phyloP scores from a whole-genome alignment of 441 rosid species.

The Euphorbia schlechtendalii region DNA sequence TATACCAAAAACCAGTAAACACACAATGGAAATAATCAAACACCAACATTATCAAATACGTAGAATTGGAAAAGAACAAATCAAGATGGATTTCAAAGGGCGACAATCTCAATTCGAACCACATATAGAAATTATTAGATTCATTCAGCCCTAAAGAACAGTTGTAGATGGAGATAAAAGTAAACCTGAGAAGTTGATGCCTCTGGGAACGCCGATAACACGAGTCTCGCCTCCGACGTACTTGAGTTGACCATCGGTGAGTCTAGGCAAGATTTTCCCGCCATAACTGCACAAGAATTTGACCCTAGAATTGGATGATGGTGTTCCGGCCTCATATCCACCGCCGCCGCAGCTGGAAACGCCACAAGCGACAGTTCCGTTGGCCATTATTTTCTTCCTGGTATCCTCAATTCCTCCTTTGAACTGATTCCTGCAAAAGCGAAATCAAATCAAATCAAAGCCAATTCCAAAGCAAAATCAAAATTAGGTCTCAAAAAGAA shows the following conservation, averaged over 20 bases:
- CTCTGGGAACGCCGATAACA: constrained; percentile 50
- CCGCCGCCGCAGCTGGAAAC: constrained; percentile 10
- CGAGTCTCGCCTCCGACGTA: constrained; percentile 93
- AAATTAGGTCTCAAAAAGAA: not conserved
- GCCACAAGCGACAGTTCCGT: constrained; percentile 4
- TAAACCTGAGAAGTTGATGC: constrained; percentile 45
- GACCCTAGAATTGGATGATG: constrained; percentile 36
- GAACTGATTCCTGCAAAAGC: not conserved
- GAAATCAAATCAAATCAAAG: not conserved
- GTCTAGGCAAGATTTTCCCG: constrained; percentile 71
- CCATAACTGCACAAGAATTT: constrained; percentile 81
- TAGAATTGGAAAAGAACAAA: not conserved
- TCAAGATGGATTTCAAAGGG: not conserved
- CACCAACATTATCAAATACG: not conserved
- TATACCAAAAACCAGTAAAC: too few relatives aligned
- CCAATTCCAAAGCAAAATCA: too few relatives aligned
- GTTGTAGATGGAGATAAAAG: too few relatives aligned
- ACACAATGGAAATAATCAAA: not conserved
- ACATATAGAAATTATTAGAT: too few relatives aligned
- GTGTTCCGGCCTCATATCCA: constrained; percentile 21
- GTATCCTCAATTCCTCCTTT: not conserved
- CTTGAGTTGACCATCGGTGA: constrained; percentile 56
- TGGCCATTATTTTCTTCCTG: constrained; percentile 8
- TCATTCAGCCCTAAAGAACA: not conserved
- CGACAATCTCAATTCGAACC: too few relatives aligned